Conservation (phyloP, 2,329 filamentous ascomycete species). For the Escovopsis weberi region DNA sequence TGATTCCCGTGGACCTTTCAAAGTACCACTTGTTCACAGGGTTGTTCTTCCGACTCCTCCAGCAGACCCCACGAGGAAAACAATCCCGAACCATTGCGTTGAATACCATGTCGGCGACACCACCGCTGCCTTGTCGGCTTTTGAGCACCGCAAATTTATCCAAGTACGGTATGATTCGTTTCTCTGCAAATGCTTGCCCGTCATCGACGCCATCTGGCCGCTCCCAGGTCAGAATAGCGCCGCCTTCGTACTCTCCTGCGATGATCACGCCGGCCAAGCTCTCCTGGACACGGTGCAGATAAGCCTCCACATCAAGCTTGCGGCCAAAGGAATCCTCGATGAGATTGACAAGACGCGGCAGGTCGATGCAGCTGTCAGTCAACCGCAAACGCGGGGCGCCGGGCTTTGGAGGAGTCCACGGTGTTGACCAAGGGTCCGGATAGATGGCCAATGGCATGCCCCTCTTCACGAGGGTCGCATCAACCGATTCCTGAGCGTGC, state of each 20-base stretch:
- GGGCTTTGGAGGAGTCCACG: constrained; percentile 54
- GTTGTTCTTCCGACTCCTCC: constrained; percentile 80
- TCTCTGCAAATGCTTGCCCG: constrained; percentile 36
- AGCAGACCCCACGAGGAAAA: constrained; percentile 80
- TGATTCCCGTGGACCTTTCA: constrained; percentile 70
- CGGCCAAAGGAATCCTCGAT: constrained; percentile 90
- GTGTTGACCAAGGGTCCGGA: constrained; percentile 53
- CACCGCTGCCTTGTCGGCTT: constrained; percentile 74
- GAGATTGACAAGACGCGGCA: constrained; percentile 66
- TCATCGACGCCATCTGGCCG: constrained; percentile 46
- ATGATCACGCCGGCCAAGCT: constrained; percentile 86
- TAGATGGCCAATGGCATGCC: constrained; percentile 82
- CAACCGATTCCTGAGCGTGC: constrained; percentile 10
- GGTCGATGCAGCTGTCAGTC: constrained; percentile 68
- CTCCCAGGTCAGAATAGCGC: constrained; percentile 92
- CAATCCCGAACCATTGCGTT: constrained; percentile 86
- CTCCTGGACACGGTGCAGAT: constrained; percentile 64
- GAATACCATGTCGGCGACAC: constrained; percentile 91
- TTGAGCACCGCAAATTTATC: constrained; percentile 95
- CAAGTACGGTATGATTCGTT: constrained; percentile 73
- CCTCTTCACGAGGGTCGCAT: constrained; percentile 75
- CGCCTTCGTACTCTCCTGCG: constrained; percentile 91
- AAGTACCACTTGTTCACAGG: constrained; percentile 99
- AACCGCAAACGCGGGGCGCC: constrained; percentile 50
- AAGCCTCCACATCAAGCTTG: constrained; percentile 70